phyloP scores from a whole-genome alignment of 2,329 filamentous ascomycete species.

The Alternaria dauci region DNA sequence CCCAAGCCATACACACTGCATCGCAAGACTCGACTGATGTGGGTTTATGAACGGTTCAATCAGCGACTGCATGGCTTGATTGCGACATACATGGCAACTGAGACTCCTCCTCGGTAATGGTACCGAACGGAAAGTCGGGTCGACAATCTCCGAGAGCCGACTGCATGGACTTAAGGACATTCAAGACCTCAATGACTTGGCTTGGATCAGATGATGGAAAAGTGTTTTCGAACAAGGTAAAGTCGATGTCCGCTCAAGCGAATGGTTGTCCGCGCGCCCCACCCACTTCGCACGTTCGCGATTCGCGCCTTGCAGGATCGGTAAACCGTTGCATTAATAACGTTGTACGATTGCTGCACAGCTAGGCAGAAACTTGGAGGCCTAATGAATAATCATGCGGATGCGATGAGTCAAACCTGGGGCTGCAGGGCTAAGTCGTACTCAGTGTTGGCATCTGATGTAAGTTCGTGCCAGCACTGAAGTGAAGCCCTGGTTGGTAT shows the following conservation, averaged over 20 bases:
- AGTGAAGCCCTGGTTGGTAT: not conserved
- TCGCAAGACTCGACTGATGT: not conserved
- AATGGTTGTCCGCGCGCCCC: constrained; percentile 1
- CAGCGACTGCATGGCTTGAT: not conserved
- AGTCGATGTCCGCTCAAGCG: not conserved
- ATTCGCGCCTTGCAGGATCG: constrained; percentile 3
- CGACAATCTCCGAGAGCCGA: not conserved
- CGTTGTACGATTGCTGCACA: not conserved
- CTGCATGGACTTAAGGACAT: not conserved
- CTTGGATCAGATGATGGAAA: constrained; percentile 7
- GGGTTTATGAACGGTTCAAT: not conserved
- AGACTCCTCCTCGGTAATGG: not conserved
- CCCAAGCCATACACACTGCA: not conserved
- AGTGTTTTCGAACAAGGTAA: constrained; percentile 4
- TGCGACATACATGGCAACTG: not conserved
- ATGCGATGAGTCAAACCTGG: constrained; percentile 26
- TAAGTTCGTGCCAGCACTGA: not conserved
- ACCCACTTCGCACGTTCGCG: constrained; percentile 1
- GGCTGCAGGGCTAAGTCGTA: constrained; percentile 10
- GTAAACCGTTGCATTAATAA: not conserved
- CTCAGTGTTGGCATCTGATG: constrained; percentile 17
- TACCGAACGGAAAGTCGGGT: not conserved
- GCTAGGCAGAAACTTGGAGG: constrained; percentile 10
- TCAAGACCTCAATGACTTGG: not conserved
- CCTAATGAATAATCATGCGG: not conserved